Evolutionary conservation across 2,329 filamentous ascomycete species (phyloP).

Genomic region (Beauveria pseudobassiana): DNA sequence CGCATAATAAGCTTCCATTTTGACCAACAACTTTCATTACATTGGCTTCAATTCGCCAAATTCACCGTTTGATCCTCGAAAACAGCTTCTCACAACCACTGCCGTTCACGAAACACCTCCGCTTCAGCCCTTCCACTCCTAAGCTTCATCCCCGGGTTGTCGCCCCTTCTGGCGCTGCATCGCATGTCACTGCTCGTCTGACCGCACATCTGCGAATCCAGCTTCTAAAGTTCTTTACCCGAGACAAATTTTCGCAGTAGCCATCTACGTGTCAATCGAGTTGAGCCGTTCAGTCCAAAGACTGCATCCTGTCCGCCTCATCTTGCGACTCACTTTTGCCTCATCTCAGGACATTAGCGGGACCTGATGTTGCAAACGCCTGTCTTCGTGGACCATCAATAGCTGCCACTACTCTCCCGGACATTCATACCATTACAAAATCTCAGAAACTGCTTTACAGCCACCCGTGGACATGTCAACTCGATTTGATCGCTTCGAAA

Average conservation of each 20-base stretch:
- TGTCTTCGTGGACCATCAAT: background rate
- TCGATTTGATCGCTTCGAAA: slow-evolving; percentile 43
- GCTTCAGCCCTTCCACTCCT: background rate
- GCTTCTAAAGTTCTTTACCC: background rate
- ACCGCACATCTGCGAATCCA: background rate
- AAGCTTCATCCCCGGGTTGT: background rate
- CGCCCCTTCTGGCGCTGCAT: background rate
- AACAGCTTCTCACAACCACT: background rate
- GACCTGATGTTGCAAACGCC: slow-evolving; percentile 8
- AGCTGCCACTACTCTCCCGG: background rate
- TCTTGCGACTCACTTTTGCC: slow-evolving; percentile 1
- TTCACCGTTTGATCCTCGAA: background rate
- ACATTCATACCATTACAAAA: background rate
- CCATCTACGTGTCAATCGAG: background rate
- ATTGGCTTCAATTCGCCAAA: background rate
- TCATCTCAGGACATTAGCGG: slow-evolving; percentile 7
- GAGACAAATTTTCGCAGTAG: background rate
- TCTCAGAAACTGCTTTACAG: background rate
- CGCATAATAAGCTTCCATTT: background rate
- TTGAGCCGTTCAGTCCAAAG: background rate
- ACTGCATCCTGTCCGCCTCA: background rate
- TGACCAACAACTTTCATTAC: background rate
- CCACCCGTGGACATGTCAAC: slow-evolving; percentile 37
- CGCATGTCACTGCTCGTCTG: slow-evolving; percentile 6
- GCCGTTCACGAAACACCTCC: background rate